Conservation (phyloP, 2,329 filamentous ascomycete species). For the Penicillium expansum region DNA sequence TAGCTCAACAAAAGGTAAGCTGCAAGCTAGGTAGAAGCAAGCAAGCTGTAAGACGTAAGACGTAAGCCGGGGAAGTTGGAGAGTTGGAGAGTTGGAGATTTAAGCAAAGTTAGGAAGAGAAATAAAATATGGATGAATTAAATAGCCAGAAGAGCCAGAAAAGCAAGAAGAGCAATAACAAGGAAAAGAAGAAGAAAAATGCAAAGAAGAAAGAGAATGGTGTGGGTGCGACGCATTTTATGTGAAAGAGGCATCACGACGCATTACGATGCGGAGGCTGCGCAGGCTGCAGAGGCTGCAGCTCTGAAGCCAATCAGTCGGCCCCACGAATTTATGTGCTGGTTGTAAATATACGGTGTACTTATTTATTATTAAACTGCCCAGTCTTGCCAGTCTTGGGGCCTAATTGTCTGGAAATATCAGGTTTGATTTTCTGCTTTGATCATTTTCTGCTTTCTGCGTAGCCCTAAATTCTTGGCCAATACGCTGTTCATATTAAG, state of each 20-base stretch:
- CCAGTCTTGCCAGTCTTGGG: neutral
- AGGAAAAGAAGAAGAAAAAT: neutral
- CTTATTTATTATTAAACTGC: neutral
- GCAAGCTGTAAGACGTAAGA: neutral
- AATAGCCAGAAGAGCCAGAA: too few relatives aligned
- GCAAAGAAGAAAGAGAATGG: constrained; percentile 6
- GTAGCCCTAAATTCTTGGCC: too few relatives aligned
- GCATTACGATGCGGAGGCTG: neutral
- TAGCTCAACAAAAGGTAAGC: neutral
- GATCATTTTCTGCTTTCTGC: too few relatives aligned
- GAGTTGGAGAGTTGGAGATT: neutral
- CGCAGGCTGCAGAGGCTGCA: constrained; percentile 2
- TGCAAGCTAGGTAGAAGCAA: neutral
- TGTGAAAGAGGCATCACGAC: constrained; percentile 3
- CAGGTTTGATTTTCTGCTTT: too few relatives aligned
- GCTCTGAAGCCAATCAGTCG: constrained; percentile 9
- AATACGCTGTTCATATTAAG: neutral
- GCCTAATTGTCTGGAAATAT: too few relatives aligned
- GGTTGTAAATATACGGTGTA: neutral
- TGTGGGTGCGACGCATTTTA: constrained; percentile 15
- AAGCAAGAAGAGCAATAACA: neutral
- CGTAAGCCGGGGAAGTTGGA: neutral
- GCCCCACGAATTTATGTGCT: constrained; percentile 5
- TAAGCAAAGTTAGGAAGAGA: neutral
- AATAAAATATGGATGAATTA: neutral